Conservation (phyloP, 345 rosid species). For the Hibiscus tridactylites region DNA sequence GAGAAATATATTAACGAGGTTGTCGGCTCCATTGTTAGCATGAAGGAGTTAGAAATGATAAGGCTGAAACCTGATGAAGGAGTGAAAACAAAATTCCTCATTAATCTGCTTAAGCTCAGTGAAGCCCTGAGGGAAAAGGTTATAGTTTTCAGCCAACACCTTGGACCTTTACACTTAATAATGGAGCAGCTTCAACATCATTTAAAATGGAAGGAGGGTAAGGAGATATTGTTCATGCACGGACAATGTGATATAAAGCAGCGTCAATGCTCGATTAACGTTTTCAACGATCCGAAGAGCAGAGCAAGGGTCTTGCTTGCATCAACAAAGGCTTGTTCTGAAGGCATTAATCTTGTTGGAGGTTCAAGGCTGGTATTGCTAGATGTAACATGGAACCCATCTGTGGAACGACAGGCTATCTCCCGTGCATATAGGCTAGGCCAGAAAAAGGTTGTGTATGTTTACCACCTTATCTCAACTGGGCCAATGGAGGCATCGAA, state of each 20-base stretch:
- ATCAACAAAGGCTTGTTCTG: constrained; percentile 63
- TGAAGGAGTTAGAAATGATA: constrained; percentile 14
- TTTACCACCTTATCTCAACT: constrained; percentile 52
- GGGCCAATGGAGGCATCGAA: constrained; percentile 49
- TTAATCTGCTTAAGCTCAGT: constrained; percentile 43
- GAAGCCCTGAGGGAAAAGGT: constrained; percentile 45
- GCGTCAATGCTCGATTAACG: constrained; percentile 39
- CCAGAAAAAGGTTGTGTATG: constrained; percentile 50
- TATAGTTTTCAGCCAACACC: constrained; percentile 57
- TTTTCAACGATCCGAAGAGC: constrained; percentile 45
- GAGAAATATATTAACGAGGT: neutral
- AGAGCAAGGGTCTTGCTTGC: constrained; percentile 62
- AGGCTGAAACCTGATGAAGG: constrained; percentile 38
- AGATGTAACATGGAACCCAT: constrained; percentile 82
- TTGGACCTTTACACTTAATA: constrained; percentile 40
- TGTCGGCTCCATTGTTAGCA: neutral
- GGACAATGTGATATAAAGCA: constrained; percentile 30
- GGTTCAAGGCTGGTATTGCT: constrained; percentile 76
- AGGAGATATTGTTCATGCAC: constrained; percentile 41
- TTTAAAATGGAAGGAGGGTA: constrained; percentile 43
- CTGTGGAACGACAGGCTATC: constrained; percentile 77
- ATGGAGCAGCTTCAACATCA: constrained; percentile 25
- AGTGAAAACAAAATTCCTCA: constrained; percentile 49
- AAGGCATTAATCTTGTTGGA: constrained; percentile 70
- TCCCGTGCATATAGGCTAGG: constrained; percentile 70